These are phyloP conservation scores for Coniferiporia sulphurascens DNA, from an alignment of 1,284 basidiomycete species.

Conservation along the genomic window DNA sequence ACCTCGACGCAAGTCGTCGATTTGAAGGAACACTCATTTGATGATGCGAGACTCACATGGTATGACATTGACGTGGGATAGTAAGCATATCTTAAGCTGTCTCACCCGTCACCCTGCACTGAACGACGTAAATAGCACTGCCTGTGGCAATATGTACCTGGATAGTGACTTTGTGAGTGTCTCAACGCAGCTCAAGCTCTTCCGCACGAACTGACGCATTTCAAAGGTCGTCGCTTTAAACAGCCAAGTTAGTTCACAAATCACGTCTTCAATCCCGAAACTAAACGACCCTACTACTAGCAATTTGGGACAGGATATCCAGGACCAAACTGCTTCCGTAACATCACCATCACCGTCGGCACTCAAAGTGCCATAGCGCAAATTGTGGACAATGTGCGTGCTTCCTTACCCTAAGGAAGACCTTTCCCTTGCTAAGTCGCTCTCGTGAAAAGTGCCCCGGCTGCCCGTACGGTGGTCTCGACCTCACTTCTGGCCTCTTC, in stretches of 20 bases:
- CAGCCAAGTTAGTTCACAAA: neutral
- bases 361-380: slow-evolving; percentile 58
- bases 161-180: slow-evolving; percentile 31
- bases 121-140: slow-evolving; percentile 28
- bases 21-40: slow-evolving; percentile 38
- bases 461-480: slow-evolving; percentile 64
- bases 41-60: slow-evolving; percentile 40
- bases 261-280: neutral
- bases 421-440: neutral
- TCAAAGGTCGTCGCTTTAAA: slow-evolving; percentile 16
- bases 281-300: slow-evolving; percentile 23
- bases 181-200: neutral
- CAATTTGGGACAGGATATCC: slow-evolving; percentile 55
- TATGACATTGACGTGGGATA: slow-evolving; percentile 55
- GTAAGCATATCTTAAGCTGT: neutral
- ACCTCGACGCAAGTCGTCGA: slow-evolving; percentile 33
- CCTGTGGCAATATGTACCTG: slow-evolving; percentile 33
- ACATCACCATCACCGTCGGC: slow-evolving; percentile 59
- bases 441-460: slow-evolving; percentile 50
- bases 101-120: neutral
- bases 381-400: slow-evolving; percentile 59
- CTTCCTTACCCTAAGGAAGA: slow-evolving; percentile 2
- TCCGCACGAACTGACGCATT: slow-evolving; percentile 2
- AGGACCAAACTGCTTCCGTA: slow-evolving; percentile 54
- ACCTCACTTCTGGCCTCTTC: slow-evolving; percentile 11